Evolutionary conservation across 352 stramenopile species (phyloP).

Genomic region (Phytophthora crassamura): DNA sequence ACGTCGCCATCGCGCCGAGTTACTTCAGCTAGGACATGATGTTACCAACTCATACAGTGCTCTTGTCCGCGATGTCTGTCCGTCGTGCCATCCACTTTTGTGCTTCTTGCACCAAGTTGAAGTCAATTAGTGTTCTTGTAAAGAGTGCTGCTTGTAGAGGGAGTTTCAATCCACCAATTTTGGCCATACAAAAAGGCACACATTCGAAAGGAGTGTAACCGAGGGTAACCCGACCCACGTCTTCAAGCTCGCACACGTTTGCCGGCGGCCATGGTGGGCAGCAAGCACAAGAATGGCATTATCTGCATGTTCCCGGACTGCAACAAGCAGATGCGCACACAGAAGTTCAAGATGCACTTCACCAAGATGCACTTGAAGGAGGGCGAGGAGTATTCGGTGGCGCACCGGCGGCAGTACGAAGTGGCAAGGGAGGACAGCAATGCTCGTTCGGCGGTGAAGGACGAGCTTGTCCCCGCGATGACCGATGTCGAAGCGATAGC

Average conservation of each 20-base stretch:
- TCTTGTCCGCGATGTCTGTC: slow-evolving; percentile 3
- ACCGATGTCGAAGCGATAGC: slow-evolving; percentile 1
- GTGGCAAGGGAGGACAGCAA: slow-evolving; percentile 72
- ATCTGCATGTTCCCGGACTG: slow-evolving; percentile 83
- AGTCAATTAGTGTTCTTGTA: no score
- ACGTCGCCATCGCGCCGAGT: slow-evolving; percentile 75
- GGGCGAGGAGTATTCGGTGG: slow-evolving; percentile 79
- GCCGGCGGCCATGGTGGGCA: slow-evolving; percentile 63
- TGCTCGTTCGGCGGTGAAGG: slow-evolving; percentile 12
- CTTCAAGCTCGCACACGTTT: slow-evolving; percentile 7
- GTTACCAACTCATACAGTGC: not conserved
- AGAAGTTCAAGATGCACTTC: slow-evolving; percentile 91
- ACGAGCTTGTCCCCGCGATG: slow-evolving; percentile 5
- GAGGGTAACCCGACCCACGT: slow-evolving; percentile 6
- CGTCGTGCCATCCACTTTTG: no score
- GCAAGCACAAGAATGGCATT: slow-evolving; percentile 92
- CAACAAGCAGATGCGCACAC: slow-evolving; percentile 86
- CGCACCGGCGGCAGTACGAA: slow-evolving; percentile 81
- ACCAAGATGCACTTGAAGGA: slow-evolving; percentile 77
- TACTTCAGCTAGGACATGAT: slow-evolving; percentile 57
- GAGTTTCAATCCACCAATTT: slow-evolving; percentile 9
- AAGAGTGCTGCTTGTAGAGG: slow-evolving; percentile 23
- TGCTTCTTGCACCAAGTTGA: no score
- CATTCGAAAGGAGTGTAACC: slow-evolving; percentile 14
- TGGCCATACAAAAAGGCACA: slow-evolving; percentile 9